Base-by-base conservation (phyloP, 2,329 filamentous ascomycete genomes). In the Colletotrichum euphorbiae region DNA sequence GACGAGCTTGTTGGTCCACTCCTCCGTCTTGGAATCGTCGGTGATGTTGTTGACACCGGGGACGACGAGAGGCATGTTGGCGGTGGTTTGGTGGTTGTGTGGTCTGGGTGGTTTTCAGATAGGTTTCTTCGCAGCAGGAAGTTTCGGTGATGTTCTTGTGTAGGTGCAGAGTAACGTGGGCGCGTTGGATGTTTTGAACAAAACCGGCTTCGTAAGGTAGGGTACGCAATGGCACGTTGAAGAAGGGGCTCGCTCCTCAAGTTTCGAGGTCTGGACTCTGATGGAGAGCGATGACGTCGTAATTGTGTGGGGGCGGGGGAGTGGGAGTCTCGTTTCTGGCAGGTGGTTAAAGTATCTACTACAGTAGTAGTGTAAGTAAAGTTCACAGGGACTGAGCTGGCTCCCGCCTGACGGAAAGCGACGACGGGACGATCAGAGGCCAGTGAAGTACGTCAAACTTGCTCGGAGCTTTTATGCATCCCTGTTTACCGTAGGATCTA, bases 11-110 rank as follows among this genome's bases (percentile, higher is more conserved):
- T 83, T 84, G 71, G 79, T 80, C 89, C 89, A 91, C 73, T 88
- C 82, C 67, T 87, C 80, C 40, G 83, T 86, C 78, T 83, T 82
- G 75, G 80, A 74, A 75, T 80, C 75, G 70, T 76, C 76, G 45
- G 81, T 77, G 69, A 79, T 80, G 70, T 79, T 81, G 70, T 82
- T 88, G 72, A 89, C 79, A 74, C 85, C 86, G 62, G 88, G 87
- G 17, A 89, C 83, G 73, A 90, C 83, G 79, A 90, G 88, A 86
- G 89, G 89, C 89, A 91, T 89, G 80, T n/a, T 77, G 68, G 43
- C 28, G 57, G 51, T 69, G 5, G 59, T 52, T 33, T 36, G 40
- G 19, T 11, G 40, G 4, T 54, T 61, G 33, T 8, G 1, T 36
- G 5, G 19, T 13, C 0, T 42, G 7, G 24, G 21, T 15, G 8